Percentiles rank a stretch among this genome's conserved stretches.
Evolutionary conservation across 1,139 yeast species (phyloP).

Genomic region (Casaregolazyma suthepensis): DNA sequence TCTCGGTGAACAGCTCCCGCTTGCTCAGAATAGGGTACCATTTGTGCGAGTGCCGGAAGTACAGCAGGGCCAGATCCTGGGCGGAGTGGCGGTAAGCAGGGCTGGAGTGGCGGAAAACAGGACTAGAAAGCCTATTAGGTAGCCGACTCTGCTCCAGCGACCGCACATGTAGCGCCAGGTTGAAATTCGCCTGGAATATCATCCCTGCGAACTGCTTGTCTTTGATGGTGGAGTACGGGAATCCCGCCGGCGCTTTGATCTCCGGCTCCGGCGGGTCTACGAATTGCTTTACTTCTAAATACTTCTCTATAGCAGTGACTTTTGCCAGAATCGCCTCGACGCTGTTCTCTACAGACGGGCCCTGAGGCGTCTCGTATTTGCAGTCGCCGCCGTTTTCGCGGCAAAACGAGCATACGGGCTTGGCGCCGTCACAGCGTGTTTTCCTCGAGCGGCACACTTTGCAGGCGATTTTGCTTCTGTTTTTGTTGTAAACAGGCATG

Average conservation of each 20-base stretch:
- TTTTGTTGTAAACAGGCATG: slow-evolving; percentile 2
- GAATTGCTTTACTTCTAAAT: not conserved
- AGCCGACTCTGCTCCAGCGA: slow-evolving; percentile 1
- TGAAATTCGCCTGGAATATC: slow-evolving; percentile 3
- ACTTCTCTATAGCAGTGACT: slow-evolving; percentile 7
- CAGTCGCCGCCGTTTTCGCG: slow-evolving; percentile 6
- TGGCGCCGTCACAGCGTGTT: slow-evolving; percentile 10
- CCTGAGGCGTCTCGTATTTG: slow-evolving; percentile 8
- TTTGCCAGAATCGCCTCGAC: slow-evolving; percentile 7
- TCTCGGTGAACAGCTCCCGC: not conserved
- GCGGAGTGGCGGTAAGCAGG: not conserved
- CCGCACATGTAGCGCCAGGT: slow-evolving; percentile 5
- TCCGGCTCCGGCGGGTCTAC: not conserved
- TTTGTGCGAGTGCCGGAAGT: slow-evolving; percentile 3
- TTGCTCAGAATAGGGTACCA: slow-evolving; percentile 7
- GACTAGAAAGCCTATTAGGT: not conserved
- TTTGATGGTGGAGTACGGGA: slow-evolving; percentile 10
- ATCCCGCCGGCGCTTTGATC: not conserved
- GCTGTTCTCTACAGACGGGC: slow-evolving; percentile 7
- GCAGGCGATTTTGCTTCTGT: slow-evolving; percentile 10
- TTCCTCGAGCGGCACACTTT: slow-evolving; percentile 8
- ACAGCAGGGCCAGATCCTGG: slow-evolving; percentile 1
- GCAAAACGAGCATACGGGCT: slow-evolving; percentile 11
- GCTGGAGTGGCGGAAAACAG: not conserved
- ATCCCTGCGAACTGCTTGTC: slow-evolving; percentile 7